Evolutionary conservation across 768 basidiomycete species (phyloP).

Genomic region (Tricholomella constricta): DNA sequence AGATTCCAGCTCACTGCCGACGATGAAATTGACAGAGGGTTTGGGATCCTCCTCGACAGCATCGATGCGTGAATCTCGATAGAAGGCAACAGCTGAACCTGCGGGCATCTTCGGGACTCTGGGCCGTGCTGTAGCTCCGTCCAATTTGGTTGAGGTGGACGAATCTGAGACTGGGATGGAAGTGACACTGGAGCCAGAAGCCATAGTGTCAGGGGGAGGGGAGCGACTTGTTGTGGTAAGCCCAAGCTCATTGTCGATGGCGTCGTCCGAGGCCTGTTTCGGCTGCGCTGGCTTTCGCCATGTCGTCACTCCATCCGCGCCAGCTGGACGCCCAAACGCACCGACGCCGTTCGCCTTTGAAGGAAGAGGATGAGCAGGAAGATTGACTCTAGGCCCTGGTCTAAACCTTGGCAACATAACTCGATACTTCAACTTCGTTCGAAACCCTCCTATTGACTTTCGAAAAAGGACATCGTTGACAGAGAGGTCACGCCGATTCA

Average conservation of each 20-base stretch:
- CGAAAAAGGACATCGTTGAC: constrained; percentile 68
- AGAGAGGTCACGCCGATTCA: constrained; percentile 60
- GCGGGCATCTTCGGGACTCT: constrained; percentile 71
- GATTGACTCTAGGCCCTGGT: constrained; percentile 31
- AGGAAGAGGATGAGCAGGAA: constrained; percentile 23
- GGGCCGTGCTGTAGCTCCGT: constrained; percentile 36
- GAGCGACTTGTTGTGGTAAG: constrained; percentile 67
- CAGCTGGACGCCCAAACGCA: constrained; percentile 44
- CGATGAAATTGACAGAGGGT: constrained; percentile 69
- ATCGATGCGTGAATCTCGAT: constrained; percentile 63
- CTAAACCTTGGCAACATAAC: constrained; percentile 43
- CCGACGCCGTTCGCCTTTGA: constrained; percentile 31
- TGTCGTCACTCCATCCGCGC: constrained; percentile 41
- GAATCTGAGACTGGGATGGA: constrained; percentile 32
- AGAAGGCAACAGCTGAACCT: constrained; percentile 73
- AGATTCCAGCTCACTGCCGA: constrained; percentile 72
- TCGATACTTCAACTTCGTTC: constrained; percentile 42
- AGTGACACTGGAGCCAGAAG: constrained; percentile 30
- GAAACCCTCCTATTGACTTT: constrained; percentile 36
- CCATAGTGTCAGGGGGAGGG: constrained; percentile 56
- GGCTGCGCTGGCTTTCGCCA: constrained; percentile 44
- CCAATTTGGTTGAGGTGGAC: constrained; percentile 30
- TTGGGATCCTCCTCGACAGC: constrained; percentile 47
- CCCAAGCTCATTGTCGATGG: constrained; percentile 19
- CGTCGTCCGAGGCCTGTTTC: constrained; percentile 20